phyloP scores from a whole-genome alignment of 129 eudicot genomes.

The Flaveria trinervia region DNA sequence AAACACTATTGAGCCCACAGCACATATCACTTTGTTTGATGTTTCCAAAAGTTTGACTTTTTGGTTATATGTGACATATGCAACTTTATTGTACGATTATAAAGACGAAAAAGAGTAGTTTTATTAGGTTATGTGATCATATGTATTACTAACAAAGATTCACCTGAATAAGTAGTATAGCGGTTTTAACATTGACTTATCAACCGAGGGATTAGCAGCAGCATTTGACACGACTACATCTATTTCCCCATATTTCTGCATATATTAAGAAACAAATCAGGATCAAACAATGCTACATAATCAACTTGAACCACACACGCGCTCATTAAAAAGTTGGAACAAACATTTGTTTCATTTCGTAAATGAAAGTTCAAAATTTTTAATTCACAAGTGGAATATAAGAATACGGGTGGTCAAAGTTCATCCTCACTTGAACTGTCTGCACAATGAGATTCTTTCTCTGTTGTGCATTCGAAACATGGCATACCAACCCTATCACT shows the following conservation, averaged over 20 bases:
- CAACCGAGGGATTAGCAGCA: constrained; percentile 82
- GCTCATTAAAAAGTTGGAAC: neutral
- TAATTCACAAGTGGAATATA: neutral
- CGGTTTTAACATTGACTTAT: constrained; percentile 74
- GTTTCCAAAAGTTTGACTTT: neutral
- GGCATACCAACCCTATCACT: constrained; percentile 82
- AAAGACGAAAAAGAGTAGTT: neutral
- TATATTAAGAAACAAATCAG: neutral
- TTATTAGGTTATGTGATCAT: neutral
- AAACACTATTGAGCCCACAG: constrained; percentile 5
- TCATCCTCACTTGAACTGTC: constrained; percentile 60
- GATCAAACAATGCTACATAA: neutral
- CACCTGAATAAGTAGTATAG: constrained; percentile 83
- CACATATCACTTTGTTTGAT: neutral
- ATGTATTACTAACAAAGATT: neutral
- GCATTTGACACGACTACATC: constrained; percentile 94
- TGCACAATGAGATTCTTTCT: constrained; percentile 73
- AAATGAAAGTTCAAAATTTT: neutral
- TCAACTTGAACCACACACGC: too few relatives aligned
- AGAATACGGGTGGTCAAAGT: neutral
- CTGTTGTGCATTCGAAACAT: constrained; percentile 84
- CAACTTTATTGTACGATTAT: neutral
- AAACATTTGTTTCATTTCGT: neutral
- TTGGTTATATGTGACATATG: neutral
- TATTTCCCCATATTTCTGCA: constrained; percentile 87